Conservation (phyloP, 805 yeast genomes). For the Starmerella stellata region DNA sequence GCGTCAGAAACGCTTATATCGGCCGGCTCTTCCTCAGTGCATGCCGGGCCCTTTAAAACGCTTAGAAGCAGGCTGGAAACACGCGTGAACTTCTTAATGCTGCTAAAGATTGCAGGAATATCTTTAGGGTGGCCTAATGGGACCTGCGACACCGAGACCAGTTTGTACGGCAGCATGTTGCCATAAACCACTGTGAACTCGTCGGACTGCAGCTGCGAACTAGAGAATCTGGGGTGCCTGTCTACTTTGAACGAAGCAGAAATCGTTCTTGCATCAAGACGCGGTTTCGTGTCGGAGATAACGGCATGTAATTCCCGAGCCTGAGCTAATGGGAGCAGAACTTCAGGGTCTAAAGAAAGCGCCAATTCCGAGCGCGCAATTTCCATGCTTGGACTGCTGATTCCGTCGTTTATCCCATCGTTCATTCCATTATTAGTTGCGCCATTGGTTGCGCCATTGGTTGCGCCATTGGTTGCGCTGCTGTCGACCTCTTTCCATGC, state of each 20-base stretch:
- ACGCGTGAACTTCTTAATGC: constrained; percentile 13
- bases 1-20: constrained; percentile 19
- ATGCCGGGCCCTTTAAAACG: constrained; percentile 11
- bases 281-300: constrained; percentile 2
- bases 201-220: constrained; percentile 5
- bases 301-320: constrained; percentile 11
- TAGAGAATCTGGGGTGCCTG: constrained; percentile 13
- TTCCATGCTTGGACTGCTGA: no score
- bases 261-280: constrained; percentile 8
- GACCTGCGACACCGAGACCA: constrained; percentile 17
- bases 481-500: constrained; percentile 9
- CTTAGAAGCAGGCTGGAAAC: constrained; percentile 8
- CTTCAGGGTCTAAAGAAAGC: constrained; percentile 23
- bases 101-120: constrained; percentile 16
- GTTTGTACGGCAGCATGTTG: constrained; percentile 18
- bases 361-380: constrained; percentile 20
- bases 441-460: no score
- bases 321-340: constrained; percentile 14
- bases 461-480: no score
- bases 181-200: constrained; percentile 15
- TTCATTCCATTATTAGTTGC: no score
- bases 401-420: no score
- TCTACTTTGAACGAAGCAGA: constrained; percentile 6
- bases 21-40: constrained; percentile 7
- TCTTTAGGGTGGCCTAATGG: constrained; percentile 20